Conservation (phyloP, 495 filamentous ascomycete genomes). For the Immersiella caudata region DNA sequence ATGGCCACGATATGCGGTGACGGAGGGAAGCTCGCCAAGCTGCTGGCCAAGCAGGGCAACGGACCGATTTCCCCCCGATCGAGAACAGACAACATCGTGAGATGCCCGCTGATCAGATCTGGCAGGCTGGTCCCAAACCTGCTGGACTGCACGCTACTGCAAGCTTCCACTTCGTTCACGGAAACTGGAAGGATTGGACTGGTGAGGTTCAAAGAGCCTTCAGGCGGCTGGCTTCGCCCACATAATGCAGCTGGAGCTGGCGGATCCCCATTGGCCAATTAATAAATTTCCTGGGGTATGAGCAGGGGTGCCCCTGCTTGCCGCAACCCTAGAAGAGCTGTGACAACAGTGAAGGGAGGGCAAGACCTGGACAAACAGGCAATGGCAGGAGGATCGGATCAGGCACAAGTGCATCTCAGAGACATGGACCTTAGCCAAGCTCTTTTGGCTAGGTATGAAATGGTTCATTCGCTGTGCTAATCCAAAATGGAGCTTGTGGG, state of each 20-base stretch:
- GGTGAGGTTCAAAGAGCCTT: conserved; percentile 7
- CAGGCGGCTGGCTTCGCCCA: conserved; percentile 4
- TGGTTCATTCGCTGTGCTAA: neutral
- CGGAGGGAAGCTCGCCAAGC: conserved; percentile 4
- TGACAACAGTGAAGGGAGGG: neutral
- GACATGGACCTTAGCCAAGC: too few species aligned
- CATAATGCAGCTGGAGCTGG: conserved; percentile 19
- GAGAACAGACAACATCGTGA: neutral
- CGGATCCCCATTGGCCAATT: conserved; percentile 30
- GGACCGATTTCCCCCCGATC: neutral
- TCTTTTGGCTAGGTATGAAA: neutral
- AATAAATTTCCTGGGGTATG: conserved; percentile 18
- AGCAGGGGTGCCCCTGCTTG: conserved; percentile 21
- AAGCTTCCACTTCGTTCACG: neutral
- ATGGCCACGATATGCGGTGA: conserved; percentile 6
- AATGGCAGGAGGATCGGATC: conserved; percentile 14
- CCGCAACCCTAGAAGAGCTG: conserved; percentile 33
- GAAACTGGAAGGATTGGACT: neutral
- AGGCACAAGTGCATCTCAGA: conserved; percentile 6
- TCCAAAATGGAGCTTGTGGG: neutral
- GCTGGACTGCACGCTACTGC: conserved; percentile 16
- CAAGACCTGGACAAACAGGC: conserved; percentile 16
- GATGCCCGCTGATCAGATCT: conserved; percentile 16
- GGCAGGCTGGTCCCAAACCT: conserved; percentile 1
- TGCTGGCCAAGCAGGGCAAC: conserved; percentile 13